These are phyloP conservation scores for Gillenia trifoliata DNA, from an alignment of 306 rosid species.

Conservation along the genomic window DNA sequence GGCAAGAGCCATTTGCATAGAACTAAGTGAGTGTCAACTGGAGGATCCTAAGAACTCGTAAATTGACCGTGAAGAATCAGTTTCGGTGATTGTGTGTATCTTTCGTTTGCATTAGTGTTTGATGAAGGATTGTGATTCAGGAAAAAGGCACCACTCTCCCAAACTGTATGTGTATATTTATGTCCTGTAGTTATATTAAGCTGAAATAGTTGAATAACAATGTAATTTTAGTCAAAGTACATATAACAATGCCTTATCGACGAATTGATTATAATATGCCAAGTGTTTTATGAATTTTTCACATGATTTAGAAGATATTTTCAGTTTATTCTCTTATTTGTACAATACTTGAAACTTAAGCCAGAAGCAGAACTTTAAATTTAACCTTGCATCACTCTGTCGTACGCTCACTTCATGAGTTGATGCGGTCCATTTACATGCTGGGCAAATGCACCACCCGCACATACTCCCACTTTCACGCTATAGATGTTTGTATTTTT, in stretches of 20 bases:
- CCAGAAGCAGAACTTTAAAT: background rate
- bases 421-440: background rate
- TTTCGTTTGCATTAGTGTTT: background rate
- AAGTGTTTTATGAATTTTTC: background rate
- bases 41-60: background rate
- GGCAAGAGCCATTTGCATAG: background rate
- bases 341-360: background rate
- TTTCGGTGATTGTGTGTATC: background rate
- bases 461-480: background rate
- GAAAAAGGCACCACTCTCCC: background rate
- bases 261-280: background rate
- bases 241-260: background rate
- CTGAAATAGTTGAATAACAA: background rate
- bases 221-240: background rate
- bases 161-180: conserved; percentile 4
- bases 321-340: background rate
- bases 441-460: background rate
- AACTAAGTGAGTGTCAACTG: background rate
- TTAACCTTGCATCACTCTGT: background rate
- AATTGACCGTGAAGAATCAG: background rate
- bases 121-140: background rate
- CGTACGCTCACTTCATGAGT: background rate
- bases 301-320: background rate
- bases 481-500: background rate
- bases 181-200: background rate